Percentiles rank a stretch among this genome's conserved stretches.
Conservation (phyloP, 2,329 filamentous ascomycete species). For the Xylaria sp. region DNA sequence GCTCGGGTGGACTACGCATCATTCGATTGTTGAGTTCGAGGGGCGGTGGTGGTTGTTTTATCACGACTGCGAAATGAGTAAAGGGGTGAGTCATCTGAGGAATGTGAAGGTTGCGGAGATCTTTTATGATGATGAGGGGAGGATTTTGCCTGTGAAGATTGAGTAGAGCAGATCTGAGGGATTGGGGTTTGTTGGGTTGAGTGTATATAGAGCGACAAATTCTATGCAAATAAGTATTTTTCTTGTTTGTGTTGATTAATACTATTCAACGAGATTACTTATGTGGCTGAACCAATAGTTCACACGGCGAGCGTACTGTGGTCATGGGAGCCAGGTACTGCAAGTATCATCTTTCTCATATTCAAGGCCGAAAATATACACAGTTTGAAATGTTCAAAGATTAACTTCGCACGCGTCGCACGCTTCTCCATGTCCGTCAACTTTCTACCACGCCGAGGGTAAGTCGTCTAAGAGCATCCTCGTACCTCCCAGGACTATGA, state of each 20-base stretch:
- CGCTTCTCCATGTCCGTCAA: slow-evolving; percentile 17
- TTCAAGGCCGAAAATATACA: background rate
- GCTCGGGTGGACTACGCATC: slow-evolving; percentile 83
- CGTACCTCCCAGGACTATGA: slow-evolving; percentile 80
- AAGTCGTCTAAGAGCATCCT: slow-evolving; percentile 73
- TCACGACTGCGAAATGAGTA: slow-evolving; percentile 76
- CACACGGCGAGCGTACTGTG: background rate
- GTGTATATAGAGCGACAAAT: slow-evolving; percentile 23
- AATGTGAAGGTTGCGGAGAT: slow-evolving; percentile 81
- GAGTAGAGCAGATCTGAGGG: slow-evolving; percentile 4
- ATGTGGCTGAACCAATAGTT: background rate
- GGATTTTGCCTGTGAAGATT: slow-evolving; percentile 61
- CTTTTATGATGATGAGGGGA: slow-evolving; percentile 74
- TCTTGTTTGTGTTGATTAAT: too few relatives aligned
- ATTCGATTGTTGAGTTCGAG: slow-evolving; percentile 79
- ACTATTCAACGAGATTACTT: background rate
- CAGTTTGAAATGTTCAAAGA: background rate
- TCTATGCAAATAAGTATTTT: background rate
- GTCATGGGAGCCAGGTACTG: background rate
- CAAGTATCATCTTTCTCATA: background rate
- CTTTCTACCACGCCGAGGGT: slow-evolving; percentile 56
- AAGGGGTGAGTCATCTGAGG: slow-evolving; percentile 76
- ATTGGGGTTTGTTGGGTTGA: background rate
- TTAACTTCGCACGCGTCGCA: background rate
- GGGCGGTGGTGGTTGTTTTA: slow-evolving; percentile 80